Percentiles rank a stretch among this genome's conserved stretches.
Evolutionary conservation across 2,329 filamentous ascomycete genomes (phyloP).

Genomic region (Hypoxylon sp.): DNA sequence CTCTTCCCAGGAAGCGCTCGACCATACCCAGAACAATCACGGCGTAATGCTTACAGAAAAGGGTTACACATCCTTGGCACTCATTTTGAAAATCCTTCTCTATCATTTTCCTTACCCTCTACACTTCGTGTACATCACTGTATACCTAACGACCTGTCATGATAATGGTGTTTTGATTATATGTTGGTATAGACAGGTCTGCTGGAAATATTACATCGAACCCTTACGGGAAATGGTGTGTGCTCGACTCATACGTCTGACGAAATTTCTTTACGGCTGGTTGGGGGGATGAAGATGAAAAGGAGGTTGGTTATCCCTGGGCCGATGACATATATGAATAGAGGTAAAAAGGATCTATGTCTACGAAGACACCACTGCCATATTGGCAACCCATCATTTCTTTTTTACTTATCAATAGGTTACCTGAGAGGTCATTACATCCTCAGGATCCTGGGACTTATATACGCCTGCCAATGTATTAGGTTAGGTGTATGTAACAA

Average conservation of each 20-base stretch:
- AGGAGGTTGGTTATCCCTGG: not conserved
- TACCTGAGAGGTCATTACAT: not conserved
- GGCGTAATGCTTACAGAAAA: constrained; percentile 9
- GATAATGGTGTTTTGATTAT: constrained; percentile 24
- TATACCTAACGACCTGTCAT: constrained; percentile 34
- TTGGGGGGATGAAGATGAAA: constrained; percentile 8
- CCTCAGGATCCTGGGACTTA: not conserved
- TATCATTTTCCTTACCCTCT: constrained; percentile 14
- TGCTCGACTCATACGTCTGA: not conserved
- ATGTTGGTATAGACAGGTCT: constrained; percentile 19
- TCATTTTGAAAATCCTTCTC: not conserved
- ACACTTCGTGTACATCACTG: constrained; percentile 37
- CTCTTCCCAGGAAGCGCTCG: constrained; percentile 52
- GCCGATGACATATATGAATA: constrained; percentile 20
- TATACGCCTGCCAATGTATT: not conserved
- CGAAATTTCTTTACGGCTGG: not conserved
- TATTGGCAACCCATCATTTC: constrained; percentile 5
- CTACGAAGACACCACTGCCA: constrained; percentile 3
- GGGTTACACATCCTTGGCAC: not conserved
- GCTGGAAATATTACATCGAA: constrained; percentile 15
- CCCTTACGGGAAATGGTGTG: constrained; percentile 20
- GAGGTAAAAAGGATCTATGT: constrained; percentile 4
- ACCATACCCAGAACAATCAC: constrained; percentile 16
- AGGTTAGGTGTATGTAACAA: too few relatives aligned
- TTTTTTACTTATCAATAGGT: not conserved